Percentiles rank a stretch among this genome's conserved stretches.
Evolutionary conservation across 176 grass and related monocot species (phyloP).

Genomic region (Guadua angustifolia): DNA sequence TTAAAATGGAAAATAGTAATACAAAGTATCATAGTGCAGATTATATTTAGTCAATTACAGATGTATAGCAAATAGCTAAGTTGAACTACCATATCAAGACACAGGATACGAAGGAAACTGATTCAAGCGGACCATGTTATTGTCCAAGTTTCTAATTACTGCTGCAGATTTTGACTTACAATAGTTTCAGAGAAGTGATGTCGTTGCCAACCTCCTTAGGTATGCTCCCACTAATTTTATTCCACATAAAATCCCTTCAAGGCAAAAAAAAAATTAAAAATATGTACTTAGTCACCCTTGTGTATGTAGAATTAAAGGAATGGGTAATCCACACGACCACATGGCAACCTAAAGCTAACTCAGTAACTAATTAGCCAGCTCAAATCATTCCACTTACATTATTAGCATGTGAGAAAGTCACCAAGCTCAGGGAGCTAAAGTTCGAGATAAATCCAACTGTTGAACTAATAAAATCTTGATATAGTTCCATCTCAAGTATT

Average conservation of each 20-base stretch:
- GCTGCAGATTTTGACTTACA: constrained; percentile 56
- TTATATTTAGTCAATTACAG: not conserved
- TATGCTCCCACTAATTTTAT: constrained; percentile 61
- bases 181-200: constrained; percentile 69
- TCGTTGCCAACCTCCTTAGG: constrained; percentile 70
- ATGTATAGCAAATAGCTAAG: not conserved
- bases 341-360: constrained; percentile 17
- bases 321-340: constrained; percentile 6
- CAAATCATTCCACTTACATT: constrained; percentile 63
- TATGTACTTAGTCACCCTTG: not conserved
- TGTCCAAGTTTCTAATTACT: not conserved
- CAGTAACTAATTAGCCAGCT: not conserved
- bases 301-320: constrained; percentile 18
- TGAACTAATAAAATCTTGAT: no score
- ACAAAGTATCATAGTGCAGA: not conserved
- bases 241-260: constrained; percentile 93
- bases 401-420: constrained; percentile 73
- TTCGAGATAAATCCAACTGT: constrained; percentile 70
- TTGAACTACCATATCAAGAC: constrained; percentile 13
- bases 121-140: not conserved
- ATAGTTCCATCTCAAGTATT: no score
- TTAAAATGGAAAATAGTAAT: no score
- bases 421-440: constrained; percentile 88
- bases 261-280: constrained; percentile 1
- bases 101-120: constrained; percentile 6